Base-by-base conservation (phyloP, 805 yeast genomes). In the Dipodascus albidus region DNA sequence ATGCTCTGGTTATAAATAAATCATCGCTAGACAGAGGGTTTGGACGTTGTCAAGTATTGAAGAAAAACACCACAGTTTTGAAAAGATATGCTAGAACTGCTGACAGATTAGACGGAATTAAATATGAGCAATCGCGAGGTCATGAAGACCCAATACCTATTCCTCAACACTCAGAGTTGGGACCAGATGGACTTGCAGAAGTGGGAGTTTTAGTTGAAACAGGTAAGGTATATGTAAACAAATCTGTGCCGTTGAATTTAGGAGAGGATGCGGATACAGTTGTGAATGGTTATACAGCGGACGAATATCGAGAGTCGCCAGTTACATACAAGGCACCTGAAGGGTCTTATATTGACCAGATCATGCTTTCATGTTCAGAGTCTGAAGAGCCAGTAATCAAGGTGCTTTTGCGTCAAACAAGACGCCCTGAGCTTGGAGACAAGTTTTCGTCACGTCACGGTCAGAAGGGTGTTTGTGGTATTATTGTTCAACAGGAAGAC, bases 381-480 rank as follows among this genome's bases (percentile, higher is more conserved):
- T 87, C 87, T 60, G 99, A 93, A 62, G 96, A 90, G 69, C 95
- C 96, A 0, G 74, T 93, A 57, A 83, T 93, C 62, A 93, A 93
- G 69, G 98, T 93, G 6, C 74, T 93, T 53, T 71, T 93, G 56
- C 79, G 99, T 67, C 99, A 93, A 67, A 89, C 97, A 2, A 82
- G 99, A 74, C 81, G 98, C 67, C 99, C 99, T 0, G 99, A 93
- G 71, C 73, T 93, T 51, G 99, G 99, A 59, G 99, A 93, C 66
- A 93, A 93, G 69, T 93, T 93, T 65, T 89, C 97, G 1, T 88
- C 96, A 0, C 81, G 99, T 70, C 98, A 91, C 72, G 99, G 99
- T 42, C 99, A 91, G 69, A 91, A 91, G 75, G 99, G 99, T 80
- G 98, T 93, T 27, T 91, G 98, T 74, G 98, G 99, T 71, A 88